phyloP scores from a whole-genome alignment of 2,329 filamentous ascomycete genomes.

The Calonectria montana region DNA sequence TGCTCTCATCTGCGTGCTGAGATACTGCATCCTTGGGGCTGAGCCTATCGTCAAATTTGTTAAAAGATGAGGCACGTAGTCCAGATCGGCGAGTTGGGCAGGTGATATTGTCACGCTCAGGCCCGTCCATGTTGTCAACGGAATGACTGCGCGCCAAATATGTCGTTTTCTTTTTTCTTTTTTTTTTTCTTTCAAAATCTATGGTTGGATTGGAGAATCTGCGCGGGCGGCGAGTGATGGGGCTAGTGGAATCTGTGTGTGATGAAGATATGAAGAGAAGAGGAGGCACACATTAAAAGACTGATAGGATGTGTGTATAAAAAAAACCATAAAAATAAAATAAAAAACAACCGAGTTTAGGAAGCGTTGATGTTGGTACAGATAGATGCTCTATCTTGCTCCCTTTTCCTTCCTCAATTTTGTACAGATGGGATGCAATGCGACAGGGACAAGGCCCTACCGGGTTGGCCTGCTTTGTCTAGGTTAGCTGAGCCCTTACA shows the following conservation, averaged over 20 bases:
- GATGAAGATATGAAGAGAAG: not conserved
- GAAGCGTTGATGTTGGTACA: not conserved
- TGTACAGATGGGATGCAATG: not conserved
- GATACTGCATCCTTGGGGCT: slow-evolving; percentile 10
- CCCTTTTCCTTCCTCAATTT: not conserved
- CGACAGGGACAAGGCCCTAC: not conserved
- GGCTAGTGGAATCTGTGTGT: not conserved
- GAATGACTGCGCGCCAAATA: not conserved
- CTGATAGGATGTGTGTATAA: not conserved
- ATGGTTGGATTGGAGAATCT: not conserved
- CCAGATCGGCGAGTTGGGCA: slow-evolving; percentile 36
- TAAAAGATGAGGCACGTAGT: slow-evolving; percentile 23
- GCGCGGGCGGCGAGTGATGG: not conserved
- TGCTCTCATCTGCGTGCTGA: not conserved
- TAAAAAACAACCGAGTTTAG: too few relatives aligned
- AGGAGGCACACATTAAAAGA: not conserved
- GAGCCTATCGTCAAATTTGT: slow-evolving; percentile 24
- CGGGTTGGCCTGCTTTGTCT: not conserved
- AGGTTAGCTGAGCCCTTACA: not conserved
- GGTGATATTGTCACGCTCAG: not conserved
- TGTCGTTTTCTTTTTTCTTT: too few relatives aligned
- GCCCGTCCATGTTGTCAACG: not conserved
- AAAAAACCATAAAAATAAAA: too few relatives aligned
- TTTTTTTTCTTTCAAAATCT: not conserved
- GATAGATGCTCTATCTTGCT: not conserved